phyloP scores from a whole-genome alignment of 441 rosid genomes.

The Euphorbia celastroides region DNA sequence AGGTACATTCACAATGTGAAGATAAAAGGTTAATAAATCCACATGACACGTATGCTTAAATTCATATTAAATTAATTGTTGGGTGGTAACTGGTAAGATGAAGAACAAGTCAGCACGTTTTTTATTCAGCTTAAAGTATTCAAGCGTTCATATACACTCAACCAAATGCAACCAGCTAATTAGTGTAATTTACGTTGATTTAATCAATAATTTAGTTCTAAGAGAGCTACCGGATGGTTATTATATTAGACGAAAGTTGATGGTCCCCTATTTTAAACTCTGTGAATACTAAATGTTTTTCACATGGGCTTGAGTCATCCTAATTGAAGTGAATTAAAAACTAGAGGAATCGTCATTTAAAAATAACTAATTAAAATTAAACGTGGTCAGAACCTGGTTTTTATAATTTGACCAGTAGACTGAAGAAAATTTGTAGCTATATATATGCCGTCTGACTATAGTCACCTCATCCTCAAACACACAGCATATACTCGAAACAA shows the following conservation, averaged over 20 bases:
- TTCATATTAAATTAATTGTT: too few relatives aligned
- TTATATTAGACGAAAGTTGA: background rate
- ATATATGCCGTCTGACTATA: background rate
- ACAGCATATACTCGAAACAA: too few relatives aligned
- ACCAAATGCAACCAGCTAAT: background rate
- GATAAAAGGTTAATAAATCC: too few relatives aligned
- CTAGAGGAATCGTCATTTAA: background rate
- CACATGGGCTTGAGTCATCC: background rate
- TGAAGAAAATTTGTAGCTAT: background rate
- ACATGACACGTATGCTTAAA: too few relatives aligned
- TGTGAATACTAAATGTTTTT: background rate
- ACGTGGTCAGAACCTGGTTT: background rate
- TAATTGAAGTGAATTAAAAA: background rate
- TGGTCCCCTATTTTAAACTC: background rate
- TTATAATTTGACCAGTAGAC: too few relatives aligned
- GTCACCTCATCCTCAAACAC: background rate
- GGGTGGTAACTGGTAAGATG: too few relatives aligned
- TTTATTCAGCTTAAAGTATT: too few relatives aligned
- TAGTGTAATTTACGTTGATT: background rate
- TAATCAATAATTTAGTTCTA: background rate
- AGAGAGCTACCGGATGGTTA: background rate
- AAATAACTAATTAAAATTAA: too few relatives aligned
- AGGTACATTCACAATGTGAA: too few relatives aligned
- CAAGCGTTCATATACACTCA: too few relatives aligned
- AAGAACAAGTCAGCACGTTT: too few relatives aligned